Percentiles rank a stretch among this genome's conserved stretches.
Evolutionary conservation across 441 rosid genomes (phyloP).

Genomic region (Brassica hybrid): DNA sequence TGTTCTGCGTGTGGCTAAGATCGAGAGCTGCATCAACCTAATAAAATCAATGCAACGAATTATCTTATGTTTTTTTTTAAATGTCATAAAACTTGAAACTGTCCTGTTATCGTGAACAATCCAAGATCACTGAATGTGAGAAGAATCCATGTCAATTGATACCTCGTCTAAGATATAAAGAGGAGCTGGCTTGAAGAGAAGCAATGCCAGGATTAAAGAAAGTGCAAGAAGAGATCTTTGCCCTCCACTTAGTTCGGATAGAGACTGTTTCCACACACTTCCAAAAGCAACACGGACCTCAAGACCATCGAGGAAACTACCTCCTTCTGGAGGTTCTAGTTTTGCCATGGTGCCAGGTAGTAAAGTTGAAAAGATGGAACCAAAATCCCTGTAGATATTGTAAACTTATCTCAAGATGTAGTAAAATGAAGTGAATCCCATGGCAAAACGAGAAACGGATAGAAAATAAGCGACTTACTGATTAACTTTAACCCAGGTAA

Average conservation of each 20-base stretch:
- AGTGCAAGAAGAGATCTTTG: conserved; percentile 97
- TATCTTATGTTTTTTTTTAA: not conserved
- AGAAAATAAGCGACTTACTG: conserved; percentile 49
- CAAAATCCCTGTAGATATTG: conserved; percentile 95
- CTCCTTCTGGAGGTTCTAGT: conserved; percentile 92
- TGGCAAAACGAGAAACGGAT: not conserved
- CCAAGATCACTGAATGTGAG: not conserved
- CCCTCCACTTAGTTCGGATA: conserved; percentile 98
- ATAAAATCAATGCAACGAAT: not conserved
- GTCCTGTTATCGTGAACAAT: conserved; percentile 11
- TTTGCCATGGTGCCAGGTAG: conserved; percentile 99
- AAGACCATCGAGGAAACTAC: conserved; percentile 95
- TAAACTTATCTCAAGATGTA: no score
- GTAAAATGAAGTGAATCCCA: conserved; percentile 1
- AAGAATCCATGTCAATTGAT: conserved; percentile 21
- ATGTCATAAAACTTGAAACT: conserved; percentile 13
- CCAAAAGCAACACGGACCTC: conserved; percentile 99
- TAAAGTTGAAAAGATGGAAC: conserved; percentile 95
- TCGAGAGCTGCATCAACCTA: conserved; percentile 79
- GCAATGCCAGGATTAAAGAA: conserved; percentile 90
- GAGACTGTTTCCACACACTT: conserved; percentile 95
- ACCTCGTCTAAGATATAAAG: conserved; percentile 99
- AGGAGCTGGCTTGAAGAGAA: conserved; percentile 99
- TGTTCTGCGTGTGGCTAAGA: conserved; percentile 71
- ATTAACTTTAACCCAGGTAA: conserved; percentile 99